Percentiles rank a stretch among this genome's conserved stretches.
Evolutionary conservation across 2,329 filamentous ascomycete species (phyloP).

Genomic region (Domatiomyces globalis): DNA sequence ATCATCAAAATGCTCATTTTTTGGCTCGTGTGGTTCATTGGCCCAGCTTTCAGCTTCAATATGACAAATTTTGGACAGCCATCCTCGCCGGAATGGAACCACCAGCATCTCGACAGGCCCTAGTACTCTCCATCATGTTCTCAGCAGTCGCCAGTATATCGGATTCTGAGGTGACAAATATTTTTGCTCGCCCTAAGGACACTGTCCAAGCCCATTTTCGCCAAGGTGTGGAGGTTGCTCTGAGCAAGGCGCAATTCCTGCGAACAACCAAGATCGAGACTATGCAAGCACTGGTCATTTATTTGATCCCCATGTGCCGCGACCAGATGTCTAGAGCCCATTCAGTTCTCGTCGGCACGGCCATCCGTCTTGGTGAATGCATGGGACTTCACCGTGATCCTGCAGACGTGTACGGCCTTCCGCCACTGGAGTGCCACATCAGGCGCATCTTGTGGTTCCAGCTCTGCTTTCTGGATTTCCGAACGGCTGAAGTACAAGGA

Average conservation of each 20-base stretch:
- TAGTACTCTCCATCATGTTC: constrained; percentile 57
- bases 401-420: constrained; percentile 46
- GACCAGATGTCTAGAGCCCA: constrained; percentile 59
- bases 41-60: constrained; percentile 51
- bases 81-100: constrained; percentile 48
- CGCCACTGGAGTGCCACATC: constrained; percentile 55
- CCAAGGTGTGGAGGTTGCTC: constrained; percentile 50
- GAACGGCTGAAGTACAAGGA: constrained; percentile 60
- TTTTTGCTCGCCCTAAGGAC: constrained; percentile 44
- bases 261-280: constrained; percentile 59
- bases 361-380: constrained; percentile 60
- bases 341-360: constrained; percentile 56
- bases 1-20: constrained; percentile 54
- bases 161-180: constrained; percentile 36
- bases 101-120: constrained; percentile 48
- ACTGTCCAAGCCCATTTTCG: constrained; percentile 49
- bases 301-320: constrained; percentile 54
- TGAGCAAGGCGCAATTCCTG: constrained; percentile 56
- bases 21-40: constrained; percentile 55
- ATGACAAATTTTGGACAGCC: constrained; percentile 51
- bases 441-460: constrained; percentile 64
- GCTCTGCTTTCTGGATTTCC: constrained; percentile 60
- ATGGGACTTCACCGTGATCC: constrained; percentile 65
- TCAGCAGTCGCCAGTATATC: constrained; percentile 54
- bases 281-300: constrained; percentile 59